Base-by-base conservation (phyloP, 139 green algal species). In the Edaphochlamys debaryana region DNA sequence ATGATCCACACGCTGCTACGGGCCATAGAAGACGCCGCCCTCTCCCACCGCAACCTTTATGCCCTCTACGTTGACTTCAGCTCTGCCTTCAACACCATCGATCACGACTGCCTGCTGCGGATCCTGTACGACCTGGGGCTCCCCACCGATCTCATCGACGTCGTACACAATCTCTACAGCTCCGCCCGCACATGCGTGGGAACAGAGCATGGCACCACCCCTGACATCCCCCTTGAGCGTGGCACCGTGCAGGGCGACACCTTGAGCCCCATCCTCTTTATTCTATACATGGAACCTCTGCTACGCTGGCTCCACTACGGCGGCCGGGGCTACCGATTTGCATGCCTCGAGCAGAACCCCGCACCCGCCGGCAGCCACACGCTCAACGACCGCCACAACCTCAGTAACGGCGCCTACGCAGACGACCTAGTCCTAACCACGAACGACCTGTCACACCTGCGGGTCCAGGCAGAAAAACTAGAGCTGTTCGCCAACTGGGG, bases 241-340 rank as follows among this genome's bases (percentile, higher is more conserved):
- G 88, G 88, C 7, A 88, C 77, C 15, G 72, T 90, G 11, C 88
- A 92, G 32, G 88, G 88, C 6, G 88, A 92, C 69, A 86, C 72
- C 23, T 77, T 91, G 0, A 88, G 70, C 3, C 85, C 84, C 82
- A 85, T 50, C 64, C 87, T 9, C 87, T 89, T 79, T 19, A 50
- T 79, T 22, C 50, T 52, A 34, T 79, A 41, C 32, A 34, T 67
- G 2, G 34, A 79, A 48, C 32, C 70, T 0, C 32, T 79, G 2
- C 70, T 79, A 11, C 17, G 70, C 2, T 79, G 48, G 70, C 50
- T 79, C 2, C 50, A 79, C 30, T 20, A 6, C 20, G 70, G 70
- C 2, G 48, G 70, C 4, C n/a, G 70, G 4, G 48, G 70, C 7
- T 67, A 79, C 70, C 41, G n/a, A 13, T 79, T 45, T 19, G 70